Percentiles rank a stretch among this genome's conserved stretches.
These are phyloP conservation scores for Wickerhamiella vanderwaltii DNA, from an alignment of 805 yeast species.

Conservation along the genomic window DNA sequence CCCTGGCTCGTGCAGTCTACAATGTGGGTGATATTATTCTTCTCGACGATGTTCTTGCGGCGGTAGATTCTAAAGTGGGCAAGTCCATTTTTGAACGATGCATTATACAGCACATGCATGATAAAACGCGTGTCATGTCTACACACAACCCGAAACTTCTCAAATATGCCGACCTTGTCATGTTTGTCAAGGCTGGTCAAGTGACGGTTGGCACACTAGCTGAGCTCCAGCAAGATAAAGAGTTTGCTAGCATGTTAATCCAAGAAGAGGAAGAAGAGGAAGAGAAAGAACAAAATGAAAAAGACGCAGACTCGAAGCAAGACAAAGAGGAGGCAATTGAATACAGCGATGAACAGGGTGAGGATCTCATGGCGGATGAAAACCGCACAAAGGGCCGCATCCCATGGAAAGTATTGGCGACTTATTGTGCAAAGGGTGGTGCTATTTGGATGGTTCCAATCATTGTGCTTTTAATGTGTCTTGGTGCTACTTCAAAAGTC, in stretches of 20 bases:
- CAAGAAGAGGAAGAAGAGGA: conserved; percentile 27
- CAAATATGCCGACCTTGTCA: conserved; percentile 53
- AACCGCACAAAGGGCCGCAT: background rate
- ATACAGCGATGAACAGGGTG: conserved; percentile 3
- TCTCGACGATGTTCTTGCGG: conserved; percentile 73
- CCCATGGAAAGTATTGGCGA: background rate
- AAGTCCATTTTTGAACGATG: conserved; percentile 61
- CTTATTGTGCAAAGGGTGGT: background rate
- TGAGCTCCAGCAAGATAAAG: conserved; percentile 30
- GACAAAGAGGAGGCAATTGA: conserved; percentile 11
- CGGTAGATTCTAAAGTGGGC: conserved; percentile 81
- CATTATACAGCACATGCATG: conserved; percentile 42
- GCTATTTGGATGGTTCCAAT: background rate
- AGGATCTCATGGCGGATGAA: conserved; percentile 3
- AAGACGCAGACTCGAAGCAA: background rate
- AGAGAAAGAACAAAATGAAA: background rate
- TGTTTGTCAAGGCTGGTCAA: conserved; percentile 35
- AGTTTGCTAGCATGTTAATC: background rate
- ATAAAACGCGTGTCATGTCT: conserved; percentile 60
- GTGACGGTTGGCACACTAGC: conserved; percentile 54
- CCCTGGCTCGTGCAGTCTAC: conserved; percentile 72
- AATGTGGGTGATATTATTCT: conserved; percentile 50
- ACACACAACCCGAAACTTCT: conserved; percentile 74
- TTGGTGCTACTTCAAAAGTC: conserved; percentile 37
- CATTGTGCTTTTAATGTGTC: conserved; percentile 20